Conservation (phyloP, 495 filamentous ascomycete species). For the Xylona heveae region DNA sequence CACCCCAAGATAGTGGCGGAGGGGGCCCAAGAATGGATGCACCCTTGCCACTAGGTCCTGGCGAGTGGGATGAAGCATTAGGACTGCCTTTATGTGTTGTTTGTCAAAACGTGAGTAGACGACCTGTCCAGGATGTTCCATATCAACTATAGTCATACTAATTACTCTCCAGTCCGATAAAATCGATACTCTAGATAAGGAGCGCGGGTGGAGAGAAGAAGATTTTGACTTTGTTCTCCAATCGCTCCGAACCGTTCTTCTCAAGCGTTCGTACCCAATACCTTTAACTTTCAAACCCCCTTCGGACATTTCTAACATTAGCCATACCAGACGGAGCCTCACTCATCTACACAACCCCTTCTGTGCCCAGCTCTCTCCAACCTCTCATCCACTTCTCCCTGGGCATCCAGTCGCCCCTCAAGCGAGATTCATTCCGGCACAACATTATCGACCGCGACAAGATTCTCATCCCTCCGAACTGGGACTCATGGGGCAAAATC, state of each 20-base stretch:
- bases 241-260: conserved; percentile 62
- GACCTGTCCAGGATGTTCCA: background rate
- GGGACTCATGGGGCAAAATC: conserved; percentile 98
- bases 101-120: conserved; percentile 59
- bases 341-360: conserved; percentile 75
- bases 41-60: conserved; percentile 60
- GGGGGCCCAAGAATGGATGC: conserved; percentile 31
- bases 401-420: conserved; percentile 73
- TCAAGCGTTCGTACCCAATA: conserved; percentile 43
- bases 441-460: conserved; percentile 94
- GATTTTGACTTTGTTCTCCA: conserved; percentile 85
- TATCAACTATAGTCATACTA: background rate
- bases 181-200: conserved; percentile 71
- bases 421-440: conserved; percentile 66
- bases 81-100: conserved; percentile 82
- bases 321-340: conserved; percentile 53
- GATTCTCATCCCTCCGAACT: conserved; percentile 81
- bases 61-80: conserved; percentile 85
- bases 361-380: conserved; percentile 55
- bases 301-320: conserved; percentile 1
- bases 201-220: conserved; percentile 79
- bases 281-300: background rate
- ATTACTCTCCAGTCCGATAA: conserved; percentile 45
- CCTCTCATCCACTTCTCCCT: conserved; percentile 71
- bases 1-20: conserved; percentile 25